These are phyloP conservation scores for Sinapis alba DNA, from an alignment of 441 rosid genomes.

Conservation along the genomic window DNA sequence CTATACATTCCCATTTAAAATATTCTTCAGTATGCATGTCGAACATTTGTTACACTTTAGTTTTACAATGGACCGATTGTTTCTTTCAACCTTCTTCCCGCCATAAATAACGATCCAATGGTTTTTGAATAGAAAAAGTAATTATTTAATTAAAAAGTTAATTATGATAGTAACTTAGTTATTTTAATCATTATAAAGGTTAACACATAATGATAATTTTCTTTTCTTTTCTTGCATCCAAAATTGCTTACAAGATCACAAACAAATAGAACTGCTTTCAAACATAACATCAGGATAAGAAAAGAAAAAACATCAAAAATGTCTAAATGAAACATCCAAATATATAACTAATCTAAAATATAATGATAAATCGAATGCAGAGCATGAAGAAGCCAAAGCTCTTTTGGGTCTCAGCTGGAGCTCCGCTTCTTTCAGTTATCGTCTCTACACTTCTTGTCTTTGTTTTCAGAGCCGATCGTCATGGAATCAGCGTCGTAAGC, in stretches of 20 bases:
- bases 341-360: background rate
- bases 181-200: background rate
- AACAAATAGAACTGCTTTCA: background rate
- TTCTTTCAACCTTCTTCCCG: background rate
- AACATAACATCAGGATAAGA: background rate
- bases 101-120: conserved; percentile 14
- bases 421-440: conserved; percentile 78
- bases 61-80: background rate
- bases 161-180: background rate
- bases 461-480: conserved; percentile 68
- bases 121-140: background rate
- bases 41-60: conserved; percentile 14
- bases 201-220: background rate
- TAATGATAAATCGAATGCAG: conserved; percentile 40
- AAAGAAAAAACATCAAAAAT: background rate
- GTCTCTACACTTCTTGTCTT: conserved; percentile 75
- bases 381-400: conserved; percentile 79
- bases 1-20: background rate
- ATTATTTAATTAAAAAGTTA: background rate
- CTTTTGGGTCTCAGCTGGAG: conserved; percentile 91
- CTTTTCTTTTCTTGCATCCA: background rate
- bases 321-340: background rate
- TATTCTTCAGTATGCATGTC: conserved; percentile 24
- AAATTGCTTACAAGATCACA: background rate
- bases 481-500: conserved; percentile 76